These are phyloP conservation scores for Amaranthus cruentus DNA, from an alignment of 148 eudicot genomes.

Conservation along the genomic window DNA sequence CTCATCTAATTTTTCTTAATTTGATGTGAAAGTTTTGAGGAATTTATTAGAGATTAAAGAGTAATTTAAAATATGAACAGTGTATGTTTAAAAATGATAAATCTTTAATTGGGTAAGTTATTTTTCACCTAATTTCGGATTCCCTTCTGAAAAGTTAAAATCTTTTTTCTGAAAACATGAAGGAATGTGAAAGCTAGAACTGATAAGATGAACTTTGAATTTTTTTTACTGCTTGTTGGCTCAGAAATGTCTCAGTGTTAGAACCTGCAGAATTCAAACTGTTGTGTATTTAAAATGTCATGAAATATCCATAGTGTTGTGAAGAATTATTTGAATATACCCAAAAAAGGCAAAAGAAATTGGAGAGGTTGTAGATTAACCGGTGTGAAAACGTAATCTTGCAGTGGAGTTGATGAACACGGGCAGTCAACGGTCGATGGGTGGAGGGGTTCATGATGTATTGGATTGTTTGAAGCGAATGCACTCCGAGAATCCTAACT, in stretches of 20 bases:
- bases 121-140: neutral
- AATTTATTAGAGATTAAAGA: neutral
- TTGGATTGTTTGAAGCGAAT: constrained; percentile 37
- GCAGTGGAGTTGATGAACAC: constrained; percentile 34
- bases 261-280: neutral
- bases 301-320: neutral
- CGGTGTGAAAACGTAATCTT: constrained; percentile 7
- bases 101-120: neutral
- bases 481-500: constrained; percentile 34
- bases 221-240: neutral
- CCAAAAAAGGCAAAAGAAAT: neutral
- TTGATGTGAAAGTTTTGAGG: neutral
- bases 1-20: too few relatives aligned
- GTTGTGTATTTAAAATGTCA: neutral
- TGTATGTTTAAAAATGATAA: neutral
- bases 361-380: neutral
- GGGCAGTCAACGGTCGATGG: constrained; percentile 24
- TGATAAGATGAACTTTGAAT: neutral
- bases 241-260: neutral
- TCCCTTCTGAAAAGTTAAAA: neutral
- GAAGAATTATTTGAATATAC: neutral
- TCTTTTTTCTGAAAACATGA: neutral
- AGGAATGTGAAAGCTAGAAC: neutral
- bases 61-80: neutral
- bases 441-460: constrained; percentile 26